Base-by-base conservation (phyloP, 768 basidiomycete species). In the Leccinum arenicola region DNA sequence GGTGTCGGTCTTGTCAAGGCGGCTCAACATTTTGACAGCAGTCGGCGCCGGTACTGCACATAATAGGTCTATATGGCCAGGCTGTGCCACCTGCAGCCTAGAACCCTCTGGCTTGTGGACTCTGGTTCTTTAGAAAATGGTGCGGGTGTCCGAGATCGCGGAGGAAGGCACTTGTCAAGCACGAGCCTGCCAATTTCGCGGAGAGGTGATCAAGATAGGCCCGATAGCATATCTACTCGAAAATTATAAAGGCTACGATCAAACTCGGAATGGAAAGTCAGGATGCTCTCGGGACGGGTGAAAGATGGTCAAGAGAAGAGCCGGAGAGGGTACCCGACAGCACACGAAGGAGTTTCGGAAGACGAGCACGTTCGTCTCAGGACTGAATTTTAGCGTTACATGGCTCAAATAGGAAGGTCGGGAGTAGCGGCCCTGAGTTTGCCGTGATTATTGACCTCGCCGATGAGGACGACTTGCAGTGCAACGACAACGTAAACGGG, bases 221-320 rank as follows among this genome's bases (percentile, higher is more conserved):
- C 40, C 40, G 35, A 35, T 35, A 35, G 35, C 35, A 35, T 15
- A 56, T 56, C 36, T 27, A 14, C 14, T 45, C 43, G 54, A 61
- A 21, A 27, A 49, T 17, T 31, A 33, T 38, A 38, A 17, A 38
- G 38, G 38, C 8, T 17, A 38, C 27, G 47, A 53, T 21, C 9
- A n/a, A 49, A 48, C 52, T 27, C 10, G 9, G 7, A 52, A 49
- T 49, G 36, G 31, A n/a, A 50, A 36, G 58, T 54, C 49, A 23
- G 65, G 65, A 68, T 14, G 36, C 55, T 59, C 36, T 64, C 66
- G 66, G 66, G 51, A 65, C 21, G 57, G 36, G 25, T 12, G 14
- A 23, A 58, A 15, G 19, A 19, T 45, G 47, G n/a, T 4, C 29
- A 52, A 36, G 12, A 48, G 11, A 48, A 17, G 50, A 27, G 33